Evolutionary conservation across 805 yeast species (phyloP), one percentile per base, ranked within the genome.

Genomic region (Lipomyces mesembrius): DNA sequence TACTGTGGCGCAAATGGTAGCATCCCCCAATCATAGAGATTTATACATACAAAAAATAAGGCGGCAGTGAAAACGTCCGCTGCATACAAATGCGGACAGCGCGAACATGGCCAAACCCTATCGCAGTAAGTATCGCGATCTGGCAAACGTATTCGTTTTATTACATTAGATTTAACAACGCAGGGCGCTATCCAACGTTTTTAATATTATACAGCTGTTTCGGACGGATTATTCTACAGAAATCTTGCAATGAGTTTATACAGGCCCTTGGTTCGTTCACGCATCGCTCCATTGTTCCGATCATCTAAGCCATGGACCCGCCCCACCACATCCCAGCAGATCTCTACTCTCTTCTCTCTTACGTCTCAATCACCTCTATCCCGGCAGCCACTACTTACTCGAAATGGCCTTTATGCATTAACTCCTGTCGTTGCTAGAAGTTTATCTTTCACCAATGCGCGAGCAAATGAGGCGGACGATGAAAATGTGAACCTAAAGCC

Each of bases 401-500:
- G 49, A 43, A n/a, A 12, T 5, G 49, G 20, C 7, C 8, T n/a
- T n/a, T 43, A 17, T n/a, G 22, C 22, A 43, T 17, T 43, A n/a
- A n/a, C 20, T 2, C 9, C 22, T 5, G 49, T 8, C 49, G 49
- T 25, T 43, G 49, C 22, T n/a, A 43, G 49, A n/a, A n/a, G 11
- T 8, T n/a, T 43, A 17, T 43, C 22, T 17, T 17, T 25, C 22
- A n/a, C 49, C 22, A 9, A 22, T 17, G 49, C 49, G 20, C 12
- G 22, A 43, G 49, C 49, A n/a, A n/a, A n/a, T 11, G 22, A 5
- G 22, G 49, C 20, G 2, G 46, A 22, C 29, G 57, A 51, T 7
- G 58, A 51, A 22, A 53, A 57, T 12, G 49, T 32, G 34, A 58
- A 61, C 9, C 62, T 60, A 17, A 61, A 57, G 11, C 63, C 72